Conservation (phyloP, 805 yeast species). For the Scheffersomyces stipitis region DNA sequence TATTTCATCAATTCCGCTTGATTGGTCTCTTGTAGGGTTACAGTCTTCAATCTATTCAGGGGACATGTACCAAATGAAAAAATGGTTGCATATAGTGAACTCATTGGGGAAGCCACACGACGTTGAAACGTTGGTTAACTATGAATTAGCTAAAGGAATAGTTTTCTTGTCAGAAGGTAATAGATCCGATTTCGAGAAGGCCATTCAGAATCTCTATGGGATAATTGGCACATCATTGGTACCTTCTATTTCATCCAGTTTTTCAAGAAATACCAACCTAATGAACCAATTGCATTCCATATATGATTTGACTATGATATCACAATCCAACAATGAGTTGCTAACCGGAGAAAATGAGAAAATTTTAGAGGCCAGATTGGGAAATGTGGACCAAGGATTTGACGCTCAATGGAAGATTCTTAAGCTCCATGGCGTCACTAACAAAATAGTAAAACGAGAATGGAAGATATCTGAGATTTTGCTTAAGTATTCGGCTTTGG, state of each 20-base stretch:
- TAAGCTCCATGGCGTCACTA: slow-evolving; percentile 56
- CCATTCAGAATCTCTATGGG: slow-evolving; percentile 51
- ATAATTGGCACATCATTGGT: slow-evolving; percentile 61
- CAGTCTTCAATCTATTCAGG: slow-evolving; percentile 74
- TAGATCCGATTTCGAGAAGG: slow-evolving; percentile 29
- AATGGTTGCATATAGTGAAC: slow-evolving; percentile 62
- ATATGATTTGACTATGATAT: slow-evolving; percentile 32
- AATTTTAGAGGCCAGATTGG: slow-evolving; percentile 27
- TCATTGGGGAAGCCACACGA: slow-evolving; percentile 38
- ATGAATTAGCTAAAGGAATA: slow-evolving; percentile 66
- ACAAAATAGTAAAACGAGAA: slow-evolving; percentile 21
- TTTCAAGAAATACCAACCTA: slow-evolving; percentile 34
- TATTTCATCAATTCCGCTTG: slow-evolving; percentile 38
- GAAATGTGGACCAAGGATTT: slow-evolving; percentile 45
- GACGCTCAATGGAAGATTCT: slow-evolving; percentile 59
- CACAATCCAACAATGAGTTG: slow-evolving; percentile 10
- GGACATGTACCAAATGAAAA: slow-evolving; percentile 44
- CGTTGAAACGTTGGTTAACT: slow-evolving; percentile 56
- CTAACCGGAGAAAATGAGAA: slow-evolving; percentile 12
- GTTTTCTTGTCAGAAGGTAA: slow-evolving; percentile 40
- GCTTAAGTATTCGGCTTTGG: slow-evolving; percentile 59
- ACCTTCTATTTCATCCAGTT: slow-evolving; percentile 36
- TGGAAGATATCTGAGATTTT: slow-evolving; percentile 49
- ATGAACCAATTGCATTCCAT: slow-evolving; percentile 39
- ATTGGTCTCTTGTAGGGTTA: slow-evolving; percentile 67